Evolutionary conservation across 2,329 filamentous ascomycete species (phyloP), one percentile per base, ranked within the genome.

Genomic region (Nigrospora osmanthi): DNA sequence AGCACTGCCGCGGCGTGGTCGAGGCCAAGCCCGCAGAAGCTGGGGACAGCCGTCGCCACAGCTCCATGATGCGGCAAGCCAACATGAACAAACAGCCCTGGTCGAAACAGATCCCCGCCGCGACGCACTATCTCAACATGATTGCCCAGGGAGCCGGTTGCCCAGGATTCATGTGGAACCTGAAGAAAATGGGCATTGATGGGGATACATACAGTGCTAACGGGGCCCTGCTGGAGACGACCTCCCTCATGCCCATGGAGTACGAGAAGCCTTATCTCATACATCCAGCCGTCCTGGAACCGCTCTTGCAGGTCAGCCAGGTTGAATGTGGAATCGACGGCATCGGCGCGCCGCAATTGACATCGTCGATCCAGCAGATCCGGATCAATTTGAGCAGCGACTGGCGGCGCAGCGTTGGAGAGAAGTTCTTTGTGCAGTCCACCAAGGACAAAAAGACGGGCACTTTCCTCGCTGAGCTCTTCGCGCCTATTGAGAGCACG

Each of bases 281-380:
- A 17, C 67, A 70, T 43, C 67, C 67, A 0, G 59, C 63, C 6
- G 61, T 59, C 36, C 53, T 70, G 12, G 66, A 70, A 48, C 53
- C 58, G 15, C 53, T 61, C n/a, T 53, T 64, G 13, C 58, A 63
- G 44, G 50, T 59, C 32, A 50, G 50, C 12, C 53, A 58, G 19
- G 55, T 58, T 1, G 57, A 59, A 6, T 54, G 60, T 42, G 60
- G 60, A 15, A 53, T 57, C 43, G 55, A 53, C n/a, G 49, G 49
- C 15, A 30, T 35, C 2, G 46, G 39, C 19, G 17, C 44, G 3
- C 47, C 51, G 11, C 42, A 50, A 23, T 28, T 54, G 13, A 46
- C 49, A n/a, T 52, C 46, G 40, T 40, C 47, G 16, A 53, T 54
- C 15, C 50, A 49, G 30, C 52, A 52, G 12, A 32, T 54, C 15